phyloP scores from a whole-genome alignment of 306 rosid genomes.

The Amphicarpaea edgeworthii region DNA sequence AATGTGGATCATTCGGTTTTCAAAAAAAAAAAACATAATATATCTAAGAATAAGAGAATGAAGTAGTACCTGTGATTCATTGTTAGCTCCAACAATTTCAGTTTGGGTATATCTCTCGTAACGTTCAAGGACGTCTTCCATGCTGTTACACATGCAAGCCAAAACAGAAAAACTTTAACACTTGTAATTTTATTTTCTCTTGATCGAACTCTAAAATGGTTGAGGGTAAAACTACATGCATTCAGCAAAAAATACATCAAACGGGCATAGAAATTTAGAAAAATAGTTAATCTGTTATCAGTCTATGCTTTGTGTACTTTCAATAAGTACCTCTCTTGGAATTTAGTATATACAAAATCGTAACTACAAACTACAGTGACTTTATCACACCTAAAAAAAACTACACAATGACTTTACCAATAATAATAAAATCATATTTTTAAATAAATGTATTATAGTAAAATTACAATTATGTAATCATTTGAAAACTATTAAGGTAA shows the following conservation, averaged over 20 bases:
- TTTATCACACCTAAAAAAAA: too few species aligned
- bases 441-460: too few species aligned
- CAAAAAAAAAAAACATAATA: neutral
- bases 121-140: slow-evolving; percentile 75
- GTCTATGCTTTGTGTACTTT: neutral
- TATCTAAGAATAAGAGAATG: neutral
- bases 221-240: neutral
- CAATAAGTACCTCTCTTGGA: neutral
- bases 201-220: neutral
- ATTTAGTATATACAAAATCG: too few species aligned
- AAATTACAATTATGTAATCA: too few species aligned
- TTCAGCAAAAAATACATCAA: neutral
- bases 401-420: too few species aligned
- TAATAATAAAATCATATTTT: too few species aligned
- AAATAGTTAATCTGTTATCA: neutral
- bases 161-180: neutral
- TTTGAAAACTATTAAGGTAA: too few species aligned
- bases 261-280: neutral
- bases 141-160: slow-evolving; percentile 55
- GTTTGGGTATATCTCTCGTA: slow-evolving; percentile 64
- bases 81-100: slow-evolving; percentile 42
- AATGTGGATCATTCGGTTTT: too few species aligned
- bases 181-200: neutral
- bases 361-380: too few species aligned
- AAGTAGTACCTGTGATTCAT: slow-evolving; percentile 70